A percentile compares a stretch with the other conserved stretches of the same genome.
These are phyloP conservation scores for Trichoderma virens DNA, from an alignment of 495 filamentous ascomycete genomes.

Conservation along the genomic window DNA sequence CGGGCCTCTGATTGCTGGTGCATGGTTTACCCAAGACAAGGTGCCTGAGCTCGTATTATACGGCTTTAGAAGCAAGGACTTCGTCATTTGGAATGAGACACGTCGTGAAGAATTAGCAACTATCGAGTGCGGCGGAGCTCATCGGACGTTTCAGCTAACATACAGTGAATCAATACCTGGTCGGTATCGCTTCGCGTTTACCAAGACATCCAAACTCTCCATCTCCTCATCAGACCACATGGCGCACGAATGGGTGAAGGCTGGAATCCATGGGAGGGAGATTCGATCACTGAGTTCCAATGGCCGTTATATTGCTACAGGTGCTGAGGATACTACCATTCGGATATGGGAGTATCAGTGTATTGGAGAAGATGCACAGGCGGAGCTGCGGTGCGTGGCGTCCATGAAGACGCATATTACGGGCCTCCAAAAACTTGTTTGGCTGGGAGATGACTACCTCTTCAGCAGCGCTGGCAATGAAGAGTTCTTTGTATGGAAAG, in stretches of 20 bases:
- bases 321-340: slow-evolving; percentile 82
- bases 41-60: slow-evolving; percentile 54
- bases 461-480: slow-evolving; percentile 81
- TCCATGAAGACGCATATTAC: slow-evolving; percentile 67
- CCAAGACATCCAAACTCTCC: slow-evolving; percentile 46
- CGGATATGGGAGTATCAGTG: slow-evolving; percentile 50
- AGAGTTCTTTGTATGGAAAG: slow-evolving; percentile 80
- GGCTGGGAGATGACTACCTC: slow-evolving; percentile 61
- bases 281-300: slow-evolving; percentile 67
- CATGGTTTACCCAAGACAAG: slow-evolving; percentile 44
- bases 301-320: slow-evolving; percentile 60
- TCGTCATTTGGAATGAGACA: slow-evolving; percentile 72
- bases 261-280: slow-evolving; percentile 81
- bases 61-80: slow-evolving; percentile 71
- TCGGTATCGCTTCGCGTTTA: slow-evolving; percentile 43
- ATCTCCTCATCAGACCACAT: slow-evolving; percentile 41
- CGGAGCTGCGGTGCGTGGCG: slow-evolving; percentile 45
- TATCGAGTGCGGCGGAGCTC: slow-evolving; percentile 75
- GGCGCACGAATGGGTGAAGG: slow-evolving; percentile 28
- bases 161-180: slow-evolving; percentile 27
- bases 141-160: slow-evolving; percentile 62
- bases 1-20: slow-evolving; percentile 59
- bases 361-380: background rate
- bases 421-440: slow-evolving; percentile 75
- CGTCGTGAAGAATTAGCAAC: slow-evolving; percentile 54